phyloP scores from a whole-genome alignment of 1,284 basidiomycete species.

The Trametes pubescens region DNA sequence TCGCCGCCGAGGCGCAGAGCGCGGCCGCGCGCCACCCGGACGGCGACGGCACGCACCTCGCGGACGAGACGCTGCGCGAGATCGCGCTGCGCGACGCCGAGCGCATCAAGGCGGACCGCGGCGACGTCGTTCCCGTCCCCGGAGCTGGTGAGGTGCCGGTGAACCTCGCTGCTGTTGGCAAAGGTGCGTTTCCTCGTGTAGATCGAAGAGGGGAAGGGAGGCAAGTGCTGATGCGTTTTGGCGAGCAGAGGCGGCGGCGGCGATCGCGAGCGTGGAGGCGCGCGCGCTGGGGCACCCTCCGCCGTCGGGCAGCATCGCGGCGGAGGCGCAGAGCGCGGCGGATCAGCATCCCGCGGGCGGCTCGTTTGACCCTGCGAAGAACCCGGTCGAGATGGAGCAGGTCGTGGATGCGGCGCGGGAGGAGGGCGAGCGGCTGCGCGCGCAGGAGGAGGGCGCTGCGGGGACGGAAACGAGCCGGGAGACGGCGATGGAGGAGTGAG shows the following conservation, averaged over 20 bases:
- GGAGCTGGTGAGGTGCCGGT: too few relatives aligned
- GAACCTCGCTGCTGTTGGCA: constrained; percentile 36
- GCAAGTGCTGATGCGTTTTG: neutral
- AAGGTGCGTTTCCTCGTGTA: constrained; percentile 26
- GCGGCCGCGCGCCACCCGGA: constrained; percentile 39
- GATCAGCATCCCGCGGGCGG: constrained; percentile 38
- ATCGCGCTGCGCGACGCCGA: constrained; percentile 37
- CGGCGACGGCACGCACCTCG: constrained; percentile 29
- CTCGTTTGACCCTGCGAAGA: constrained; percentile 21
- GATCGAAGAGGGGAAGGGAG: neutral
- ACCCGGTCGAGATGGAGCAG: constrained; percentile 25
- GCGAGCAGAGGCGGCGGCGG: constrained; percentile 33
- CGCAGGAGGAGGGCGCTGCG: constrained; percentile 21
- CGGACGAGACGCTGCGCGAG: constrained; percentile 30
- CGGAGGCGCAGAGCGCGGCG: constrained; percentile 43
- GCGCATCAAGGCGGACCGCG: constrained; percentile 35
- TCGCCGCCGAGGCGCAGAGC: constrained; percentile 42
- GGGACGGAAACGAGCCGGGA: neutral
- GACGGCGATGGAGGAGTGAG: constrained; percentile 11
- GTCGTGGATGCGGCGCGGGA: constrained; percentile 26
- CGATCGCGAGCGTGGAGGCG: constrained; percentile 33
- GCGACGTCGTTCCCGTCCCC: constrained; percentile 30
- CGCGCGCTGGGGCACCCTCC: constrained; percentile 44
- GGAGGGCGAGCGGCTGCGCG: constrained; percentile 28
- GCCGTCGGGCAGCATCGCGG: constrained; percentile 43